Evolutionary conservation across 768 basidiomycete species (phyloP), one percentile per base, ranked within the genome.

Genomic region (Russula abietina): DNA sequence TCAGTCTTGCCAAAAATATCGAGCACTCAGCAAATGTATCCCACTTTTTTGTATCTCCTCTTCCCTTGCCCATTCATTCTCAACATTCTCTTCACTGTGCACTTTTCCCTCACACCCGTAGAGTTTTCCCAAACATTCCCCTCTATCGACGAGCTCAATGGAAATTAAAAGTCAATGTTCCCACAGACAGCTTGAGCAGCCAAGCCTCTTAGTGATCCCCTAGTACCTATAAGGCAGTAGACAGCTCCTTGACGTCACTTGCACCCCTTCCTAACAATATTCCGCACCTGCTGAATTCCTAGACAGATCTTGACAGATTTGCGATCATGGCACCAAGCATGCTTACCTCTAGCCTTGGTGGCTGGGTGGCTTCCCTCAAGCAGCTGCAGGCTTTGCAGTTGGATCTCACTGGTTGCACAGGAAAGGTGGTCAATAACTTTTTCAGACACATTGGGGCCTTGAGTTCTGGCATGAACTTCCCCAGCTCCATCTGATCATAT

Each of bases 341-440:
- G 30, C 73, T 91, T 41, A 79, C 84, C 0, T 74, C 88, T n/a
- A 78, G 77, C 46, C 79, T 89, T n/a, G 89, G 89, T 32, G 81
- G 81, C 64, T 90, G 88, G 89, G 75, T 81, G n/a, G 81, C 87
- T 26, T 80, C 79, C 30, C 77, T 90, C 10, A 83, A 85, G 46
- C 71, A 76, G 39, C 78, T 91, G 65, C 84, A 81, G 68, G 79
- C 78, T 55, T 75, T 91, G 61, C 83, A 87, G 69, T 77, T 91
- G 53, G 89, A 91, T 70, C 79, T 91, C 28, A 83, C 87, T 0
- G 86, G 84, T 59, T 78, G 87, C 60, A 82, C 85, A 4, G 74
- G 80, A 58, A 83, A 83, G 33, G 85, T 86, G 0, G 85, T 90
- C n/a, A 87, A 89, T 73, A 85, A 86, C 22, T 91, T 91, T 73